Percentiles rank a stretch among this genome's conserved stretches.
Conservation (phyloP, 192 early-diverging fungal genomes). For the Paraglomus occultum region DNA sequence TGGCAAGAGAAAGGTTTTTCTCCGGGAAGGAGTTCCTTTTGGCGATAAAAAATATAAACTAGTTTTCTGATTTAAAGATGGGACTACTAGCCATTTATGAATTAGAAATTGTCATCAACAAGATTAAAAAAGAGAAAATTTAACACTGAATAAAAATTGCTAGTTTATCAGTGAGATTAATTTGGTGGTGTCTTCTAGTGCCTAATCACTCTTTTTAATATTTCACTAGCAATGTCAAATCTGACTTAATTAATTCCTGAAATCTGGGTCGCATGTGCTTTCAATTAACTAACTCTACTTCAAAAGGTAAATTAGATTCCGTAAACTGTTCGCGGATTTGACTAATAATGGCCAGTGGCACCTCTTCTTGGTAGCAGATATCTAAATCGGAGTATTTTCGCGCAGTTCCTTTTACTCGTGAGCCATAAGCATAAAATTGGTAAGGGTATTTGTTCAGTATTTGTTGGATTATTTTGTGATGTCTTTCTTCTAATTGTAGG, state of each 20-base stretch:
- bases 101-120: not conserved
- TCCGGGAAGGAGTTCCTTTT: constrained; percentile 2
- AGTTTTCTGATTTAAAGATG: constrained; percentile 10
- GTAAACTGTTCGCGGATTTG: not conserved
- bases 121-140: not conserved
- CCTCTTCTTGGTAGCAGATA: not conserved
- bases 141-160: not conserved
- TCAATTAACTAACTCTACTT: not conserved
- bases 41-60: not conserved
- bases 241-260: not conserved
- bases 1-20: not conserved
- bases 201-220: not conserved
- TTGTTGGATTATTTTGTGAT: not conserved
- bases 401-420: not conserved
- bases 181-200: not conserved
- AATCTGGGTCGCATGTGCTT: not conserved
- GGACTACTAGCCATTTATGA: not conserved
- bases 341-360: not conserved
- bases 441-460: constrained; percentile 2
- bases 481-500: not conserved
- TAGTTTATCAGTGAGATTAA: not conserved
- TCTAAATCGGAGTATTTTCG: not conserved
- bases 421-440: constrained; percentile 17
- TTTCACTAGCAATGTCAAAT: not conserved
- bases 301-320: not conserved